A percentile compares a stretch with the other conserved stretches of the same genome.
These are phyloP conservation scores for Patellifolia procumbens DNA, from an alignment of 179 eudicot species.

Conservation along the genomic window DNA sequence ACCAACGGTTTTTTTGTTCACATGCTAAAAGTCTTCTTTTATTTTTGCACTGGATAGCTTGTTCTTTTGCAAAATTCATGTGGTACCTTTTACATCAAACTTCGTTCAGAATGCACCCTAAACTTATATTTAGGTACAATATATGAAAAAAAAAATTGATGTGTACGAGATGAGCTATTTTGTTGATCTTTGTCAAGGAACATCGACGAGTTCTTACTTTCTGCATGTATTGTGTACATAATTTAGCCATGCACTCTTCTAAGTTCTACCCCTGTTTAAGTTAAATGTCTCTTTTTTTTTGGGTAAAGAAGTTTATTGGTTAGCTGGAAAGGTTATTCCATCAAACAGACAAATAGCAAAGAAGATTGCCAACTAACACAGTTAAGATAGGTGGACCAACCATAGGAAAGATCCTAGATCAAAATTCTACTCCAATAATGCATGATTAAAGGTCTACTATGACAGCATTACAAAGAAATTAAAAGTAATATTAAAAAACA, in stretches of 20 bases:
- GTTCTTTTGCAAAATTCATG: too few relatives aligned
- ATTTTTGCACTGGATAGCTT: too few relatives aligned
- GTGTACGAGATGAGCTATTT: too few relatives aligned
- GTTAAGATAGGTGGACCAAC: slow-evolving; percentile 31
- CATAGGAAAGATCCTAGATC: slow-evolving; percentile 21
- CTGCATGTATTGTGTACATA: too few relatives aligned
- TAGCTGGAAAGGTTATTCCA: not conserved
- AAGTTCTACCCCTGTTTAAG: not conserved
- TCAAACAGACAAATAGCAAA: not conserved
- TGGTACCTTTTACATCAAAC: not conserved
- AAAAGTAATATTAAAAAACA: not conserved
- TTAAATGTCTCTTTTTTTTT: not conserved
- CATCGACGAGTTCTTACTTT: not conserved
- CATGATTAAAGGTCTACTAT: slow-evolving; percentile 12
- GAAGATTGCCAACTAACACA: slow-evolving; percentile 21
- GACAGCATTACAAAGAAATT: slow-evolving; percentile 11
- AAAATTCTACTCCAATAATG: slow-evolving; percentile 35
- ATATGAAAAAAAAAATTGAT: not conserved
- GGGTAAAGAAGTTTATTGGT: not conserved
- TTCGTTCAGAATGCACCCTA: too few relatives aligned
- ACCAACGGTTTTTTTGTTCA: too few relatives aligned
- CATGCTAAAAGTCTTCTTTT: too few relatives aligned
- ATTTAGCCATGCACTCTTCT: too few relatives aligned
- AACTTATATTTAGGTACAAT: too few relatives aligned
- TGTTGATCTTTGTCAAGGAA: too few relatives aligned